Evolutionary conservation across 2,329 filamentous ascomycete species (phyloP).

Genomic region (Calonectria multiphialidica): DNA sequence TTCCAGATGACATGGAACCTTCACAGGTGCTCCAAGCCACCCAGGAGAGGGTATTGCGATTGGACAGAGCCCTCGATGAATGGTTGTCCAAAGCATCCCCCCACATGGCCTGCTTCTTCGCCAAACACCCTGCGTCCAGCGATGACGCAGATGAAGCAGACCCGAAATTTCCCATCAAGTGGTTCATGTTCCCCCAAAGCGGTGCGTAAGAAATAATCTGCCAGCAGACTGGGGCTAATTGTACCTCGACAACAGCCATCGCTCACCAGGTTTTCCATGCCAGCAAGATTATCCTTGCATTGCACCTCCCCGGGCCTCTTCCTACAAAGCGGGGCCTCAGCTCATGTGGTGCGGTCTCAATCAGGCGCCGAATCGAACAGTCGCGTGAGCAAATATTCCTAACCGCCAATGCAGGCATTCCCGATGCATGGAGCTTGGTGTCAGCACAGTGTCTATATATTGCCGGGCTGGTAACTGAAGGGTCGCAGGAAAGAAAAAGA

Average conservation of each 20-base stretch:
- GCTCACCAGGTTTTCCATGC: neutral
- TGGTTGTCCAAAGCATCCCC: neutral
- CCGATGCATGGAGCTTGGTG: neutral
- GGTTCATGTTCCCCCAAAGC: neutral
- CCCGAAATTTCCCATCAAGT: neutral
- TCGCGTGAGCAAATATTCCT: neutral
- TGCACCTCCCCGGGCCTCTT: neutral
- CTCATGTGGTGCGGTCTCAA: neutral
- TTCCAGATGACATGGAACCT: neutral
- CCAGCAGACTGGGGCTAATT: neutral
- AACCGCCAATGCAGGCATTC: neutral
- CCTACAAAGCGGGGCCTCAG: neutral
- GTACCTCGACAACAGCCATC: neutral
- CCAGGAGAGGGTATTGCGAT: neutral
- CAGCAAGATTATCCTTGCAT: neutral
- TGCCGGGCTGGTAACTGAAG: neutral
- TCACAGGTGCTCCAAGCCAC: neutral
- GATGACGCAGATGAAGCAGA: neutral
- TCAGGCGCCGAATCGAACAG: neutral
- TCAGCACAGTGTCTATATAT: neutral
- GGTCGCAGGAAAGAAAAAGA: neutral
- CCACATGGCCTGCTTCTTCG: neutral
- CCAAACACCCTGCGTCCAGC: neutral
- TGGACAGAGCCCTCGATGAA: neutral
- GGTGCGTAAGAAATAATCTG: neutral